Evolutionary conservation across 2,329 filamentous ascomycete species (phyloP).

Genomic region (Trichoderma semiorbis): DNA sequence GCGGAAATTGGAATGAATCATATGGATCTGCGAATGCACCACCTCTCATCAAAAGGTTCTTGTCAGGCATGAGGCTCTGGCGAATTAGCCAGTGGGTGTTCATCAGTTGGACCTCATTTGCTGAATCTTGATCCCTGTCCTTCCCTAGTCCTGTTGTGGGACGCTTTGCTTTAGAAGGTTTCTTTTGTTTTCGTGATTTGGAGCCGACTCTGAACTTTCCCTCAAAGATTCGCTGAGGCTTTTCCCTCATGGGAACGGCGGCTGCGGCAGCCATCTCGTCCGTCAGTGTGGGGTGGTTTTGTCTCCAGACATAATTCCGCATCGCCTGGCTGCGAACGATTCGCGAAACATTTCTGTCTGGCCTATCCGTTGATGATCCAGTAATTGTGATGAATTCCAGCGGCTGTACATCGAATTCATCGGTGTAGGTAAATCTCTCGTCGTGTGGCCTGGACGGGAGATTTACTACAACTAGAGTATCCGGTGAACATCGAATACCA

Average conservation of each 20-base stretch:
- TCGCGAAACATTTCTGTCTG: neutral
- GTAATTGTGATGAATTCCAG: conserved; percentile 5
- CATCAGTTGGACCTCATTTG: neutral
- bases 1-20: neutral
- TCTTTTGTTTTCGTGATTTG: neutral
- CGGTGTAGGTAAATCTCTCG: neutral
- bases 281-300: neutral
- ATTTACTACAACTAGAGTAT: neutral
- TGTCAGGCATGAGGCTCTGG: neutral
- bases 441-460: neutral
- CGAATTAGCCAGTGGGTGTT: neutral
- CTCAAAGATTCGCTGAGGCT: neutral
- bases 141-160: neutral
- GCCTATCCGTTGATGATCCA: neutral
- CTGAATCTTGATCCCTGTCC: neutral
- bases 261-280: neutral
- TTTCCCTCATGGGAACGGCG: neutral
- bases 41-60: neutral
- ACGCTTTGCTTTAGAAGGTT: neutral
- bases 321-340: conserved; percentile 2
- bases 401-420: conserved; percentile 9
- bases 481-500: neutral
- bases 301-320: conserved; percentile 8
- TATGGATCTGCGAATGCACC: neutral
- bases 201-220: neutral